phyloP scores from a whole-genome alignment of 257 asterid genomes.

The Penstemon eatonii region DNA sequence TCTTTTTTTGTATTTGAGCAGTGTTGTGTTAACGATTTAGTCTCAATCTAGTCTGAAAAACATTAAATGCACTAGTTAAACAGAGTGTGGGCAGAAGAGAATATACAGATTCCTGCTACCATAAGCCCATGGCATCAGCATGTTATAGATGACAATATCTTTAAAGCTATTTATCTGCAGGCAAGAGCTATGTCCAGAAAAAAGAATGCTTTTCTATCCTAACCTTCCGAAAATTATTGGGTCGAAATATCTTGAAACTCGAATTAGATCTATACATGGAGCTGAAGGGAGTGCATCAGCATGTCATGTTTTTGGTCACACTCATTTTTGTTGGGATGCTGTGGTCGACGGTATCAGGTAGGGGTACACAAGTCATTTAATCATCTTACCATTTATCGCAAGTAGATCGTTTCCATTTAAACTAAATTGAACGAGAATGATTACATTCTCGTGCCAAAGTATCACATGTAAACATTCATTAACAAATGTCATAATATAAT shows the following conservation, averaged over 20 bases:
- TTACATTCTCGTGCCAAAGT: too few relatives aligned
- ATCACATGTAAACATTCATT: too few relatives aligned
- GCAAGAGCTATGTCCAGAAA: constrained; percentile 90
- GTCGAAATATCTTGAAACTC: constrained; percentile 71
- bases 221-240: constrained; percentile 85
- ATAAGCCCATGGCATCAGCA: background rate
- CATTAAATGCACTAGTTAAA: too few relatives aligned
- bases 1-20: too few relatives aligned
- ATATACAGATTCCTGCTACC: background rate
- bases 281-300: constrained; percentile 46
- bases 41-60: too few relatives aligned
- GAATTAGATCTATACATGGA: constrained; percentile 70
- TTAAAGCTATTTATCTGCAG: constrained; percentile 38
- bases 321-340: constrained; percentile 92
- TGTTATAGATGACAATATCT: background rate
- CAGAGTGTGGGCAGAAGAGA: too few relatives aligned
- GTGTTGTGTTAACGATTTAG: too few relatives aligned
- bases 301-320: constrained; percentile 90
- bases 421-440: too few relatives aligned
- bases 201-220: constrained; percentile 95
- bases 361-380: background rate
- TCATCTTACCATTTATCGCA: background rate
- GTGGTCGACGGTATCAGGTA: constrained; percentile 78
- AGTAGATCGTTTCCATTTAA: background rate
- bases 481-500: too few relatives aligned